Evolutionary conservation across 495 filamentous ascomycete species (phyloP), one percentile per base, ranked within the genome.

Genomic region (Xylaria acuta): DNA sequence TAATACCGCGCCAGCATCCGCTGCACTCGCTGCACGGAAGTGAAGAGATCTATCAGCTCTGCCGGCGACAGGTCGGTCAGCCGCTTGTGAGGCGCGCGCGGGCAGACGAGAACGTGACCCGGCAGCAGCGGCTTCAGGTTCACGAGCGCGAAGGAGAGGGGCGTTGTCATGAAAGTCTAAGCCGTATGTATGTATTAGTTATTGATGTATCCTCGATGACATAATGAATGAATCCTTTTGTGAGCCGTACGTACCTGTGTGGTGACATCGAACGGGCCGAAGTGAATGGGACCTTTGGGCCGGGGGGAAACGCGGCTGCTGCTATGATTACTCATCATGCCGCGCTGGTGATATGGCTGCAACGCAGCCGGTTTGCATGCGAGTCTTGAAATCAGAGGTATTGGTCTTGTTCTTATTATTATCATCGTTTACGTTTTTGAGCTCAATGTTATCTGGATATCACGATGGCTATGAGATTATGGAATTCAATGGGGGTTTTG

Each of bases 91-190:
- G 87, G 81, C 27, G 82, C 82, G 40, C 87, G 87, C 5, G 92
- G 89, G 64, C 88, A 92, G 69, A 98, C 87, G 34, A 99, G 92
- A 68, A 98, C 91, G 83, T 99, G 96, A 59, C 96, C 96, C 0
- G 96, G 94, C 1, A 98, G 88, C 22, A 99, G 88, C 16, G 96
- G 96, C 81, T 97, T 97, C 76, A 98, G 88, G 85, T 98, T 98
- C 30, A 97, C 94, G 64, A 97, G 88, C 71, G 92, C 92, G 85
- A 93, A 96, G 79, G 90, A 90, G 76, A 90, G 86, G 16, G 91
- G 85, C 14, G 95, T 97, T 74, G 81, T 84, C 83, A 96, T 87
- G 87, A 99, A 99, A 84, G 97, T 92, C 92, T 90, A 27, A 65
- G 36, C 40, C 47, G 30, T 62, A 34, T 9, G 36, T 62, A 34